Base-by-base conservation (phyloP, 2,329 filamentous ascomycete species). In the Pseudodiploospora longispora region DNA sequence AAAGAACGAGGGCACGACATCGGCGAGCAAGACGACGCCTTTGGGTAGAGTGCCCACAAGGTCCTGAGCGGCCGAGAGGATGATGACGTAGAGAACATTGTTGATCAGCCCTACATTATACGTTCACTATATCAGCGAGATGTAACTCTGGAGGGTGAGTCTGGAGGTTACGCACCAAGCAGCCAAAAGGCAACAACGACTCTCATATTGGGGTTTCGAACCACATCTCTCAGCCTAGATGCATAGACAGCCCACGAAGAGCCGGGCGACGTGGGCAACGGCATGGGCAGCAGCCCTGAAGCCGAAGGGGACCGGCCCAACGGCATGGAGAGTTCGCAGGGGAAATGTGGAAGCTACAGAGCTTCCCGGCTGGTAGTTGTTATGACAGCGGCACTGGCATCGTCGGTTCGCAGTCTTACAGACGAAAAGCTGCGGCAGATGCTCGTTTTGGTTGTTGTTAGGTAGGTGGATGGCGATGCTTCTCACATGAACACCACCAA, bases 51-150 rank as follows among this genome's bases (percentile, higher is more conserved):
- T 83, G 32, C 91, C 91, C 55, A 97, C 93, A 49, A 98, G 85
- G 59, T 98, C 93, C 57, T 96, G 85, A 4, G 93, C 93, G 32
- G 93, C 87, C 30, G 89, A 94, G 57, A 98, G 84, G 60, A 97
- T 93, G 63, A 97, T 87, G 44, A 97, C 91, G 66, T 96, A 97
- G 67, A 96, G 85, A 54, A 97, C 87, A 69, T 97, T 97, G 67
- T 98, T 97, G 62, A 97, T 93, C 12, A 68, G 60, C 44, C 66
- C 66, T 68, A 27, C 28, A 19, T 19, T 19, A 19, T 19, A 19
- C 19, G 19, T 19, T 19, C 19, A 19, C 19, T 19, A 19, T 19
- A 19, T 19, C 19, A 10, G n/a, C 5, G 10, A 12, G n/a, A n/a
- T 5, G 7, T 12, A 19, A 6, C 5, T 10, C 5, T 10, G 10